Evolutionary conservation across 768 basidiomycete genomes (phyloP), one percentile per base, ranked within the genome.

Genomic region (Russula compacta): DNA sequence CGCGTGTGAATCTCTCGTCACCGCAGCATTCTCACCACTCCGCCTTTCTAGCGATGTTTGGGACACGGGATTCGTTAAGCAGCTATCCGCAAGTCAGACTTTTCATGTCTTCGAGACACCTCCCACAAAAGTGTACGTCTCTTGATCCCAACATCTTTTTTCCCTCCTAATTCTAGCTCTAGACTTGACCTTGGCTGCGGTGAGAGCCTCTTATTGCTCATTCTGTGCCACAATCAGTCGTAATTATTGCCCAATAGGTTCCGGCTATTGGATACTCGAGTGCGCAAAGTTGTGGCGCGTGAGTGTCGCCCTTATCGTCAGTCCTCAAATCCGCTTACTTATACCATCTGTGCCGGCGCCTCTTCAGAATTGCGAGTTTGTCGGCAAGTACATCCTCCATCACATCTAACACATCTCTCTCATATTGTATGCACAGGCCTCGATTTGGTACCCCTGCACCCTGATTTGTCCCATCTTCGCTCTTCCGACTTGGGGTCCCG

Each of bases 141-240:
- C 43, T 63, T 36, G 48, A 32, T 8, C 10, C 19, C 36, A 29
- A 35, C 50, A 43, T 55, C 57, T 61, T 24, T 53, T 24, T 12
- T 35, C 29, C 15, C 7, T 61, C 52, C 67, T 64, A 43, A 55
- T 53, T 36, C 24, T 55, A 1, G 42, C 61, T 32, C 35, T 66
- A 83, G 85, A 38, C 74, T 90, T 33, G 88, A 90, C 66, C 73
- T 90, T 48, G 88, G 87, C 10, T 89, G 87, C 67, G 87, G 85
- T 85, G 64, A 68, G 81, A 17, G 32, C 40, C 33, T 32, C 7
- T 33, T 5, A 43, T 29, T 11, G 9, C 39, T 7, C 74, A 9
- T 24, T 29, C 47, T 50, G 32, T 42, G 17, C 53, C 42, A n/a
- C 59, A 21, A 47, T 38, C 35, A 42, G 32, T 33, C 38, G 36